Percentiles rank a stretch among this genome's conserved stretches.
These are phyloP conservation scores for Mycena sanguinolenta DNA, from an alignment of 768 basidiomycete species.

Conservation along the genomic window DNA sequence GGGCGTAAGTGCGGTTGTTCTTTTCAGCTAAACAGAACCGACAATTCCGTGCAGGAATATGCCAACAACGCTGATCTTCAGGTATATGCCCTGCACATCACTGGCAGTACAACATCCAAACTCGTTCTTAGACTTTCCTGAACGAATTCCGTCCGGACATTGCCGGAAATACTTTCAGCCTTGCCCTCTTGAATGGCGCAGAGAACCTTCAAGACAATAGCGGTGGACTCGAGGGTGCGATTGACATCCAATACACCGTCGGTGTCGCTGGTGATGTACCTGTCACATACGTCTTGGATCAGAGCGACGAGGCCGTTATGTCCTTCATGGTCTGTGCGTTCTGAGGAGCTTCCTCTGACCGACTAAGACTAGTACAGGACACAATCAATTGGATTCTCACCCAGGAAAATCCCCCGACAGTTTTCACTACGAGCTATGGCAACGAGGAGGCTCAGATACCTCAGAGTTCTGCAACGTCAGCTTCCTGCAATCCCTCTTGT, in stretches of 20 bases:
- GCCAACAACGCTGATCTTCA: conserved; percentile 24
- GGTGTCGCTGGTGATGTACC: conserved; percentile 22
- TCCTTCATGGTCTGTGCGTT: conserved; percentile 25
- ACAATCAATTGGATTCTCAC: conserved; percentile 25
- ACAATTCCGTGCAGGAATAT: conserved; percentile 23
- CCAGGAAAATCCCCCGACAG: conserved; percentile 25
- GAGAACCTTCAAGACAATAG: conserved; percentile 19
- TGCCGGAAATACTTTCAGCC: conserved; percentile 17
- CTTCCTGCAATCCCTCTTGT: conserved; percentile 1
- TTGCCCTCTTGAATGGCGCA: conserved; percentile 19
- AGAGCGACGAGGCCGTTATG: conserved; percentile 3
- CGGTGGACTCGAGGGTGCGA: conserved; percentile 20
- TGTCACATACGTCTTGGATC: conserved; percentile 23
- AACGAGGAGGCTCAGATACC: conserved; percentile 14
- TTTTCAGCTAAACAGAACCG: conserved; percentile 7
- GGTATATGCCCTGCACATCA: conserved; percentile 7
- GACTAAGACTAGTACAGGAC: conserved; percentile 20
- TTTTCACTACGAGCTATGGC: conserved; percentile 27
- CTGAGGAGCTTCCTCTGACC: background rate
- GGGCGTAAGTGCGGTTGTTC: conserved; percentile 11
- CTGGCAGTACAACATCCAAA: background rate
- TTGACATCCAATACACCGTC: conserved; percentile 29
- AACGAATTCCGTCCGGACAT: conserved; percentile 27
- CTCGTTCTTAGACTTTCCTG: conserved; percentile 23
- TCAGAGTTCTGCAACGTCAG: conserved; percentile 23